A percentile compares a stretch with the other conserved stretches of the same genome.
These are phyloP conservation scores for Aspergillus costaricaensis DNA, from an alignment of 2,329 filamentous ascomycete genomes.

Conservation along the genomic window DNA sequence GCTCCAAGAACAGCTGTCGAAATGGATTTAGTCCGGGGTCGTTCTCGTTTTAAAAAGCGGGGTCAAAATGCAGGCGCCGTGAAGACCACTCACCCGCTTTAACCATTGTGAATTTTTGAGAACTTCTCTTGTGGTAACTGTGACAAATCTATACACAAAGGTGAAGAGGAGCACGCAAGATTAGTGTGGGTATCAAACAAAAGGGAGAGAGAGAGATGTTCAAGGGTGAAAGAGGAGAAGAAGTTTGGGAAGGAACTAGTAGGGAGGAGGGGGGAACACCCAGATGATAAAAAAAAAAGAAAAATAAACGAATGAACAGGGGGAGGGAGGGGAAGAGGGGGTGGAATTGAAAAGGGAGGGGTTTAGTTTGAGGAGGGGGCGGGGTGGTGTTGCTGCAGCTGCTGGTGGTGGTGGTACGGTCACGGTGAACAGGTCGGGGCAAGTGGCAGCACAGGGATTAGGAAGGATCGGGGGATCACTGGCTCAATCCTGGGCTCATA, in stretches of 20 bases:
- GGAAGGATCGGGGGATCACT: conserved; percentile 4
- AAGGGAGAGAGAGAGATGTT: not conserved
- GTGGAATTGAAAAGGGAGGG: not conserved
- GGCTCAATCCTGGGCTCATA: too few relatives aligned
- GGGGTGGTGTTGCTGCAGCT: conserved; percentile 6
- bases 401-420: conserved; percentile 13
- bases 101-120: conserved; percentile 45
- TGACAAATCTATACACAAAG: not conserved
- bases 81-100: conserved; percentile 45
- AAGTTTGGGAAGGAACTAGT: conserved; percentile 9
- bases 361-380: conserved; percentile 12
- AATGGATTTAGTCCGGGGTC: not conserved
- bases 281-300: conserved; percentile 5
- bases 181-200: conserved; percentile 6
- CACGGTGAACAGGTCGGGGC: conserved; percentile 13
- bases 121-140: conserved; percentile 2
- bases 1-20: conserved; percentile 79
- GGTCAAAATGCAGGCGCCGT: not conserved
- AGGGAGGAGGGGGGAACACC: conserved; percentile 4
- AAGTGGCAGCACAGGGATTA: conserved; percentile 9
- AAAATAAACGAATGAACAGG: not conserved
- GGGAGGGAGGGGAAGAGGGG: conserved; percentile 10
- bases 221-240: conserved; percentile 4
- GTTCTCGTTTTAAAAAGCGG: not conserved
- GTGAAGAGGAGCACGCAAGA: not conserved